A percentile compares a stretch with the other conserved stretches of the same genome.
These are phyloP conservation scores for Microthlaspi erraticum DNA, from an alignment of 345 rosid genomes.

Conservation along the genomic window DNA sequence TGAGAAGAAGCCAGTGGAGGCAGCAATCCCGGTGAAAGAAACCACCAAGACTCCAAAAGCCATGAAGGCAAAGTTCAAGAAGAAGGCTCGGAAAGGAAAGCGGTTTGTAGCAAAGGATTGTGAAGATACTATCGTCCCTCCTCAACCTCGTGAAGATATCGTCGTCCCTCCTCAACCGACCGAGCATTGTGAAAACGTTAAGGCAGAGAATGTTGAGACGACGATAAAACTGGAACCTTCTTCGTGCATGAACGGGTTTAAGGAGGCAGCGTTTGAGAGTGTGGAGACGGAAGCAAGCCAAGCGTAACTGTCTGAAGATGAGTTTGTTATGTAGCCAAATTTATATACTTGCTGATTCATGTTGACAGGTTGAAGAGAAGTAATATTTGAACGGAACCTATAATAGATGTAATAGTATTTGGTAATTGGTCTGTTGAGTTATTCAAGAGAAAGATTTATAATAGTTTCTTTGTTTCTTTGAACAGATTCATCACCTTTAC, in stretches of 20 bases:
- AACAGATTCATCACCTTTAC: background rate
- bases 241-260: conserved; percentile 38
- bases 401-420: conserved; percentile 5
- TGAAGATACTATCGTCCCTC: conserved; percentile 29
- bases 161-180: conserved; percentile 18
- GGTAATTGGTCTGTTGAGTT: conserved; percentile 8
- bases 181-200: conserved; percentile 37
- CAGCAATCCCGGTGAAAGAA: conserved; percentile 43
- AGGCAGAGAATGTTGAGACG: conserved; percentile 30
- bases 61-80: conserved; percentile 64
- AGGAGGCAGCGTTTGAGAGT: conserved; percentile 43
- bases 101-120: conserved; percentile 25
- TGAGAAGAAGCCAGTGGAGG: conserved; percentile 64
- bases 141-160: conserved; percentile 15
- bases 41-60: conserved; percentile 54
- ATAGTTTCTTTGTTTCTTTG: background rate
- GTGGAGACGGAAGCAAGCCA: conserved; percentile 50
- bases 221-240: conserved; percentile 24
- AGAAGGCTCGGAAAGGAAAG: conserved; percentile 50
- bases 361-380: conserved; percentile 13
- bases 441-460: conserved; percentile 7
- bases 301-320: conserved; percentile 24
- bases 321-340: conserved; percentile 39
- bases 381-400: conserved; percentile 7
- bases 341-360: background rate